Conservation (phyloP, 2,329 filamentous ascomycete genomes). For the Sporothrix curviconia region DNA sequence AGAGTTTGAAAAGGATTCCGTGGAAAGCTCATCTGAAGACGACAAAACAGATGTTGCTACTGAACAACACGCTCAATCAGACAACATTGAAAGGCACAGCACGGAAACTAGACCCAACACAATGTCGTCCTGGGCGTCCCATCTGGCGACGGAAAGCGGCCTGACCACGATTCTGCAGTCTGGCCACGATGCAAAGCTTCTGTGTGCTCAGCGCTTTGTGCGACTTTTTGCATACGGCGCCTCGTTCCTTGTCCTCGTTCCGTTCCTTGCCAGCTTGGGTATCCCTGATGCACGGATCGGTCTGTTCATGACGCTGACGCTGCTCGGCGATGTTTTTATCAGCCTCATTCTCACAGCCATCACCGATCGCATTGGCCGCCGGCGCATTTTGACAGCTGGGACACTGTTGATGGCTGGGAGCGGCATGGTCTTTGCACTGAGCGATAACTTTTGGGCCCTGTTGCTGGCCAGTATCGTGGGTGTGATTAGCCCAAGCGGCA, state of each 20-base stretch:
- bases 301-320: constrained; percentile 59
- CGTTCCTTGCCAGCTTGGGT: constrained; percentile 45
- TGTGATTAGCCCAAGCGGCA: constrained; percentile 59
- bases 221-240: constrained; percentile 58
- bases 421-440: constrained; percentile 48
- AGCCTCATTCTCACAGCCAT: constrained; percentile 53
- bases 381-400: constrained; percentile 46
- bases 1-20: not conserved
- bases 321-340: constrained; percentile 52
- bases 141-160: constrained; percentile 33
- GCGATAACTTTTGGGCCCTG: constrained; percentile 51
- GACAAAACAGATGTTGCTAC: too few species aligned
- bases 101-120: not conserved
- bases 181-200: constrained; percentile 46
- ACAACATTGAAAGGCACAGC: not conserved
- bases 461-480: constrained; percentile 52
- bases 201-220: constrained; percentile 53
- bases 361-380: constrained; percentile 49
- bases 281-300: constrained; percentile 48
- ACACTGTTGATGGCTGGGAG: constrained; percentile 50
- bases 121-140: not conserved
- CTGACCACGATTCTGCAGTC: constrained; percentile 37
- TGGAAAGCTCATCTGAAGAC: too few species aligned
- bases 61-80: too few species aligned
- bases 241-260: constrained; percentile 50